Evolutionary conservation across 352 stramenopile species (phyloP), one percentile per base, ranked within the genome.

Genomic region (Globisporangium recalcitrans): DNA sequence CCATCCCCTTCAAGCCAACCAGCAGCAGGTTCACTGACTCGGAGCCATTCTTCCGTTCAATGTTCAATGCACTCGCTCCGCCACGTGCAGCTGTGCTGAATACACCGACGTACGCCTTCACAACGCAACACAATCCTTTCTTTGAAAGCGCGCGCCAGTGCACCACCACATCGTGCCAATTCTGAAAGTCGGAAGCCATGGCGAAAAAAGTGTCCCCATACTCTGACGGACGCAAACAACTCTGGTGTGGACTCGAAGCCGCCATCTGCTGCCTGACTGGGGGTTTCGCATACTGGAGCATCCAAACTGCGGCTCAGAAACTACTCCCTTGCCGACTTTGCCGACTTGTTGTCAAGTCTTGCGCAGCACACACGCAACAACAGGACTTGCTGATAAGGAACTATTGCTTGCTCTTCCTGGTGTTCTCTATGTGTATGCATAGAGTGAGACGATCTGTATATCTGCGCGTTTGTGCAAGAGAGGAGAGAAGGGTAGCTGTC

Each of bases 161-260:
- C 14, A 21, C 5, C 24, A 9, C 13, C 24, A 34, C 24, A 32
- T 53, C 22, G 47, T 34, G 19, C 22, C 24, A 21, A 19, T 31
- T 6, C 22, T 8, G 16, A 46, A 46, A 46, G 38, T n/a, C 16
- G 38, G 38, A 21, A 53, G 1, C 47, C 47, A 53, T 53, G 47
- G 14, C 47, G 47, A 53, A 53, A 46, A 53, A 53, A 53, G 47
- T 53, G 47, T 34, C 47, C 47, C 47, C 27, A 53, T 22, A 10
- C 21, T 14, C n/a, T n/a, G 21, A 16, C 22, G 46, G 11, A 52
- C 10, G 24, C 47, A 53, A 53, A 29, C 47, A n/a, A 53, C 47
- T 53, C 47, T 9, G 13, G 13, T 53, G 47, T 32, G 47, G 47
- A 34, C 47, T 46, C 38, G 38, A 11, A 1, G 38, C 8, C 4